Conservation (phyloP, 805 yeast genomes). For the Schizosaccharomyces octosporus region DNA sequence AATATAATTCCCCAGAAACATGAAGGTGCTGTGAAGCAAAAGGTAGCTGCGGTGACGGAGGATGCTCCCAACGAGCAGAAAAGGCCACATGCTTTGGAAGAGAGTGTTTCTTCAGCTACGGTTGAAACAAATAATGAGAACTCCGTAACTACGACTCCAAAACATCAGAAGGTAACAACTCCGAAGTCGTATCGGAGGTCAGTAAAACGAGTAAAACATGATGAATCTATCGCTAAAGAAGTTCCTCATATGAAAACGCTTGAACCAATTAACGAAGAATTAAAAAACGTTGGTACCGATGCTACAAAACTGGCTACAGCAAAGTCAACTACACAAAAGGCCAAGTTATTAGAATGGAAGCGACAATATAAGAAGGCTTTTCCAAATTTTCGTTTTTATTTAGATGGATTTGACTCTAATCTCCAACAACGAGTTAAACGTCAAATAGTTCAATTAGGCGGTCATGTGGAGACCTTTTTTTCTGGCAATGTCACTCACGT, state of each 20-base stretch:
- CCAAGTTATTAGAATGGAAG: background rate
- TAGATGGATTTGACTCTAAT: constrained; percentile 23
- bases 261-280: background rate
- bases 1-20: background rate
- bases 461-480: constrained; percentile 31
- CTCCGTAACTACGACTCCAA: background rate
- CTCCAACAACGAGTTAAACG: constrained; percentile 11
- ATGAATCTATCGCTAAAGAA: background rate
- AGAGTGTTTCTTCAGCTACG: background rate
- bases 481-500: constrained; percentile 49
- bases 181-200: background rate
- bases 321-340: background rate
- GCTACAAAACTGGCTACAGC: background rate
- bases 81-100: background rate
- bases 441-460: constrained; percentile 12
- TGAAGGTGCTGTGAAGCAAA: background rate
- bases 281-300: background rate
- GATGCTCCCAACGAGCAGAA: background rate
- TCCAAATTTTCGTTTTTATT: constrained; percentile 19
- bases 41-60: background rate
- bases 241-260: background rate
- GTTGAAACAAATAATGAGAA: background rate
- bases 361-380: constrained; percentile 1
- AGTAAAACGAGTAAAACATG: background rate
- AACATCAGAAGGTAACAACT: background rate